These are phyloP conservation scores for Poa annua DNA, from an alignment of 176 grass and related monocot genomes.

Conservation along the genomic window DNA sequence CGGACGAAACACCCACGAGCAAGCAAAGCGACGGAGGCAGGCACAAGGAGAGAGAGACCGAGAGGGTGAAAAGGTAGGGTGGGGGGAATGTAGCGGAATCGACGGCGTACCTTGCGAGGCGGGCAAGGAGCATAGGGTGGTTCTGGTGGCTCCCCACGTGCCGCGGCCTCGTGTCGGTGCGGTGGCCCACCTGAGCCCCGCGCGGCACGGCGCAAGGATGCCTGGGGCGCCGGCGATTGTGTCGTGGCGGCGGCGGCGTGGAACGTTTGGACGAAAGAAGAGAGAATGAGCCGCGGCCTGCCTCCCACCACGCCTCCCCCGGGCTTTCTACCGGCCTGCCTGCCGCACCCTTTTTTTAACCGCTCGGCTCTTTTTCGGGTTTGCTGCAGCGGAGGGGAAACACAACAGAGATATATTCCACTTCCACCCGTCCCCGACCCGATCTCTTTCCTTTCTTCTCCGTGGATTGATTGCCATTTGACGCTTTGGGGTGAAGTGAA, in stretches of 20 bases:
- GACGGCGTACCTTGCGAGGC: slow-evolving; percentile 52
- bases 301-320: slow-evolving; percentile 43
- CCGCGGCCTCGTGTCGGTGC: slow-evolving; percentile 30
- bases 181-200: slow-evolving; percentile 16
- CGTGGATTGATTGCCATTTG: slow-evolving; percentile 10
- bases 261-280: not conserved
- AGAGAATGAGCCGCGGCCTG: slow-evolving; percentile 36
- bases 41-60: not conserved
- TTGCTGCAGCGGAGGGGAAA: slow-evolving; percentile 38
- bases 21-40: slow-evolving; percentile 28
- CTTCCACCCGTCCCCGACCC: not conserved
- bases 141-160: slow-evolving; percentile 42
- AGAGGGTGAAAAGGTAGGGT: not conserved
- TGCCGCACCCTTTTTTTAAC: slow-evolving; percentile 43
- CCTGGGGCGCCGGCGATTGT: not conserved
- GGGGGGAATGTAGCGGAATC: slow-evolving; percentile 27
- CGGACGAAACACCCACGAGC: slow-evolving; percentile 25
- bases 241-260: slow-evolving; percentile 13
- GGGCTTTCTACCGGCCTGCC: slow-evolving; percentile 18
- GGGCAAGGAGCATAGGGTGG: slow-evolving; percentile 52
- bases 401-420: not conserved
- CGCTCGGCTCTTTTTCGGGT: slow-evolving; percentile 21
- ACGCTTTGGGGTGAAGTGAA: slow-evolving; percentile 38
- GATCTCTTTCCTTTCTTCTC: not conserved
- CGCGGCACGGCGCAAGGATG: not conserved